phyloP scores from a whole-genome alignment of 495 filamentous ascomycete genomes.

The Penicillium bialowiezense region DNA sequence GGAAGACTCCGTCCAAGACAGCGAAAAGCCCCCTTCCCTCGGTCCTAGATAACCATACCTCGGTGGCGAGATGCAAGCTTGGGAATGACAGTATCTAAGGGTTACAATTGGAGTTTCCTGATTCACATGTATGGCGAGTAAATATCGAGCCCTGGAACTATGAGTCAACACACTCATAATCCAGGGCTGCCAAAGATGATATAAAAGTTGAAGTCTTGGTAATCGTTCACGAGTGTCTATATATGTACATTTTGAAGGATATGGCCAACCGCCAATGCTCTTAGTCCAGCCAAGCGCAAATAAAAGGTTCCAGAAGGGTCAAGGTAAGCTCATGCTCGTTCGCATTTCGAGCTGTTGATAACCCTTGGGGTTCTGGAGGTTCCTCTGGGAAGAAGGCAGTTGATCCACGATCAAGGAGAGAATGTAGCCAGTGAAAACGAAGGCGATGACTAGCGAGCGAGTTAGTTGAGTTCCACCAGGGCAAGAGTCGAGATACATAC shows the following conservation, averaged over 20 bases:
- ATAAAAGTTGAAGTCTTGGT: not conserved
- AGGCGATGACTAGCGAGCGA: constrained; percentile 11
- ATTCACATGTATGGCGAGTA: too few relatives aligned
- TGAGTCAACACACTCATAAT: too few relatives aligned
- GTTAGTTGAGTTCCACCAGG: too few relatives aligned
- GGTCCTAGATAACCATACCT: too few relatives aligned
- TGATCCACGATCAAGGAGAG: constrained; percentile 19
- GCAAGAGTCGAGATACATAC: not conserved
- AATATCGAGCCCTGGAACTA: too few relatives aligned
- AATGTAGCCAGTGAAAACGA: constrained; percentile 20
- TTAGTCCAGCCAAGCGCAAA: not conserved
- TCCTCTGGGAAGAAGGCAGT: constrained; percentile 7
- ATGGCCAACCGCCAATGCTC: not conserved
- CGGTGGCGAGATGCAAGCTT: too few relatives aligned
- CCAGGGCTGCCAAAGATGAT: too few relatives aligned
- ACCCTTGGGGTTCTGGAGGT: constrained; percentile 3
- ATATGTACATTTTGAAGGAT: not conserved
- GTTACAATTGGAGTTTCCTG: too few relatives aligned
- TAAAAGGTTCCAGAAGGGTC: not conserved
- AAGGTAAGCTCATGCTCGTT: constrained; percentile 4
- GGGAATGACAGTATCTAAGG: too few relatives aligned
- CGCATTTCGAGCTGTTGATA: constrained; percentile 20
- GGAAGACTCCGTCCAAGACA: too few relatives aligned
- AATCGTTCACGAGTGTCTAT: constrained; percentile 4
- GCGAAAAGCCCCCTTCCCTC: too few relatives aligned